phyloP scores from a whole-genome alignment of 495 filamentous ascomycete genomes.

The Penicilliopsis zonata region DNA sequence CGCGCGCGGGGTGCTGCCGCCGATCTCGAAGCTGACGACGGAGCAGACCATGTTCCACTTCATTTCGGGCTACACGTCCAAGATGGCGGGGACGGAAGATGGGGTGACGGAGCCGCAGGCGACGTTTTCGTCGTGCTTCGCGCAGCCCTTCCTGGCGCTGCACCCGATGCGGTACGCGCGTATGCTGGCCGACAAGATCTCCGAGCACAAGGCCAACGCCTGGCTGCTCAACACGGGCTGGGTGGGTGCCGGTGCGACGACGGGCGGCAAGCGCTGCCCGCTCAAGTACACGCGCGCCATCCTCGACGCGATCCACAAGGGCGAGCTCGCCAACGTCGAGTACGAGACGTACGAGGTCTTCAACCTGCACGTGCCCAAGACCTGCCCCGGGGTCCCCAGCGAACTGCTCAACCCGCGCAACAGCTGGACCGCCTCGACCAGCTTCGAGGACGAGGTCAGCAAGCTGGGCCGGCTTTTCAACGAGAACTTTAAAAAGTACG shows the following conservation, averaged over 20 bases:
- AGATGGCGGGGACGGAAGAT: slow-evolving; percentile 99
- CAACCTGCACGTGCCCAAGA: slow-evolving; percentile 85
- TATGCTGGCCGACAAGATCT: slow-evolving; percentile 98
- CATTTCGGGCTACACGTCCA: slow-evolving; percentile 98
- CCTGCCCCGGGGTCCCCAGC: slow-evolving; percentile 71
- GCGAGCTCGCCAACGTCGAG: slow-evolving; percentile 79
- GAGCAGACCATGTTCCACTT: slow-evolving; percentile 99
- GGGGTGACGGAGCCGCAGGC: slow-evolving; percentile 94
- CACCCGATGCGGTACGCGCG: slow-evolving; percentile 98
- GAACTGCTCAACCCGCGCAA: slow-evolving; percentile 92
- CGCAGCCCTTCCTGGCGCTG: slow-evolving; percentile 95
- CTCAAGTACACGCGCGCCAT: slow-evolving; percentile 99
- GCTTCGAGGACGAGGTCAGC: slow-evolving; percentile 76
- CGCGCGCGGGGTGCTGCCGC: slow-evolving; percentile 91
- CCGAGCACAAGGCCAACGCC: slow-evolving; percentile 86
- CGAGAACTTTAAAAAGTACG: slow-evolving; percentile 96
- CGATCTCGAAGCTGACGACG: slow-evolving; percentile 92
- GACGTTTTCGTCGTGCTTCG: slow-evolving; percentile 99
- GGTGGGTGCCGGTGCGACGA: slow-evolving; percentile 91
- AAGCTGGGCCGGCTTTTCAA: slow-evolving; percentile 81
- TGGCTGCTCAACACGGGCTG: slow-evolving; percentile 99
- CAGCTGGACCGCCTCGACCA: slow-evolving; percentile 69
- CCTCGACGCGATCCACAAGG: slow-evolving; percentile 93
- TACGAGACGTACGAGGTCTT: slow-evolving; percentile 95
- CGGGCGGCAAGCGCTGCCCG: slow-evolving; percentile 95